These are phyloP conservation scores for Scytalidium sp. DNA, from an alignment of 2,329 filamentous ascomycete species.

Conservation along the genomic window DNA sequence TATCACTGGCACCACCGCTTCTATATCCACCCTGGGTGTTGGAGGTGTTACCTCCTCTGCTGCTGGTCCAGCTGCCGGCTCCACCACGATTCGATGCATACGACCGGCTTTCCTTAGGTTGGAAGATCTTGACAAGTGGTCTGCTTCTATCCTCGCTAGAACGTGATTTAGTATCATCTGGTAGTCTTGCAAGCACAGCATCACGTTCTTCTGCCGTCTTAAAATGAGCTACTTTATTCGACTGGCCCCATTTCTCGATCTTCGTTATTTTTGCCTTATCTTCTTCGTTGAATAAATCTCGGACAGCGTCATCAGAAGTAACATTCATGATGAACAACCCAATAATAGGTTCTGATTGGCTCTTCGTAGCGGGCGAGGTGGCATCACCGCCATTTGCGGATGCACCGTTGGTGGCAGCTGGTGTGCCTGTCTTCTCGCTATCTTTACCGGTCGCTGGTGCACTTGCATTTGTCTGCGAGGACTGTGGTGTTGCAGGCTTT, in stretches of 20 bases:
- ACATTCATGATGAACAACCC: constrained; percentile 90
- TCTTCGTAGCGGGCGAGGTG: constrained; percentile 59
- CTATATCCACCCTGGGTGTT: constrained; percentile 71
- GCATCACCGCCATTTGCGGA: constrained; percentile 46
- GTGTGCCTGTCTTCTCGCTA: constrained; percentile 48
- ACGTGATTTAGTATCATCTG: constrained; percentile 73
- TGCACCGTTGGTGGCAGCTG: constrained; percentile 48
- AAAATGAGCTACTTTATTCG: constrained; percentile 86
- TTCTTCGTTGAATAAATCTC: constrained; percentile 77
- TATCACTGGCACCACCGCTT: constrained; percentile 77
- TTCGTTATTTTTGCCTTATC: constrained; percentile 78
- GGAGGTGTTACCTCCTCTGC: constrained; percentile 57
- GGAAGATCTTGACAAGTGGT: constrained; percentile 80
- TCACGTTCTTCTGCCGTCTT: constrained; percentile 76
- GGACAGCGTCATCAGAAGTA: constrained; percentile 77
- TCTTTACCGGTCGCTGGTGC: constrained; percentile 49
- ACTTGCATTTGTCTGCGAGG: constrained; percentile 25
- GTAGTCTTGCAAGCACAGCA: constrained; percentile 69
- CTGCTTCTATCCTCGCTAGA: constrained; percentile 69
- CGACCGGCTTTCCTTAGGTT: constrained; percentile 58
- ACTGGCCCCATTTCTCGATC: constrained; percentile 74
- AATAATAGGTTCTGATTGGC: constrained; percentile 64
- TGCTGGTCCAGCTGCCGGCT: constrained; percentile 64
- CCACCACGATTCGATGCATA: constrained; percentile 58
- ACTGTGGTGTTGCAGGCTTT: constrained; percentile 48